Base-by-base conservation (phyloP, 768 basidiomycete species). In the Tricholoma hemisulphureum region DNA sequence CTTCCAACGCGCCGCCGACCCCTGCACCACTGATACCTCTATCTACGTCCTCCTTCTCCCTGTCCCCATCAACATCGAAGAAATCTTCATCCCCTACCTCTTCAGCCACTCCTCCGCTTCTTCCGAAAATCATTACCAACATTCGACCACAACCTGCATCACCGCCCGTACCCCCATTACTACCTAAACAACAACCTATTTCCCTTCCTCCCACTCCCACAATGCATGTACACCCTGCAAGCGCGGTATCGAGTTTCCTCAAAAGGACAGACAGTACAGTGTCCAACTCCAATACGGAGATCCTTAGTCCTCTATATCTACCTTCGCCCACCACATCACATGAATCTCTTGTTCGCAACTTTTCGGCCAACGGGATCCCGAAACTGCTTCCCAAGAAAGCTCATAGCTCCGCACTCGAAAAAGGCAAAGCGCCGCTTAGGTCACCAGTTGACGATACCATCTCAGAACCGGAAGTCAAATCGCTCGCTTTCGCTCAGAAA, bases 191-290 rank as follows among this genome's bases (percentile, higher is more conserved):
- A 6, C 72, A 74, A 55, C 79, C 77, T 6, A 78, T 83, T 32
- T 78, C 82, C 6, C 69, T 82, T 2, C 81, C 80, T 5, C 68
- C 76, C 0, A 82, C 81, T 1, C 80, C 82, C 4, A 75, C 74
- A 18, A 63, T 70, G 8, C 59, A 56, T 18, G 56, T 59, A 56
- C 62, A 63, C 48, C 71, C 69, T 10, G 63, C 66, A 14, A 76
- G 73, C 49, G 71, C 73, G 11, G 63, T 75, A 1, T 58, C 74
- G 2, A 69, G 65, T 11, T 71, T 74, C 55, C 57, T 78, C 20
- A 60, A 66, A 61, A 65, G 59, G 59, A 56, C 66, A 51, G 63
- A 63, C 31, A 69, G 65, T 10, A 61, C 67, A 6, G 56, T 51
- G 16, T 62, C 65, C 32, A 68, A 62, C 39, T 41, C 55, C 2